A percentile compares a stretch with the other conserved stretches of the same genome.
Conservation (phyloP, 768 basidiomycete genomes). For the Xerocomellus intermedius region DNA sequence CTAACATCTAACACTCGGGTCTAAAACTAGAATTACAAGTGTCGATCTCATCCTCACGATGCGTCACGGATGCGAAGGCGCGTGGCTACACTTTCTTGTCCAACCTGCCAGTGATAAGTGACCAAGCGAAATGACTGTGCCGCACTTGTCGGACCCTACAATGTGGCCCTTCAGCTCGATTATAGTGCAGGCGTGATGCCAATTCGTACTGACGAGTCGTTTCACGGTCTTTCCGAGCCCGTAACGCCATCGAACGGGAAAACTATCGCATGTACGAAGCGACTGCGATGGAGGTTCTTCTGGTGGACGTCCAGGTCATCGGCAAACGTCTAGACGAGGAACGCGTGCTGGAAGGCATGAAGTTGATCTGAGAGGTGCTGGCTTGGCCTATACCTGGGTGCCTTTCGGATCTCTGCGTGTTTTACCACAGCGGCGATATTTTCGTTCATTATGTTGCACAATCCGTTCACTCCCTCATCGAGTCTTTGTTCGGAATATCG, state of each 20-base stretch:
- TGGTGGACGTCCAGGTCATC: slow-evolving; percentile 43
- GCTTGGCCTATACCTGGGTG: slow-evolving; percentile 25
- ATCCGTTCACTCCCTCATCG: background rate
- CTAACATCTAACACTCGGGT: too few relatives aligned
- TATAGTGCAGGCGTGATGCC: slow-evolving; percentile 48
- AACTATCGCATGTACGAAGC: slow-evolving; percentile 43
- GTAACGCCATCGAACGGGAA: slow-evolving; percentile 39
- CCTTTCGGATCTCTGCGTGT: background rate
- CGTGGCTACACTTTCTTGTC: slow-evolving; percentile 66
- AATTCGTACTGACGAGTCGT: slow-evolving; percentile 37
- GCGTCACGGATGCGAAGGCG: slow-evolving; percentile 54
- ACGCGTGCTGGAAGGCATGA: slow-evolving; percentile 46
- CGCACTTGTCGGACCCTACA: background rate
- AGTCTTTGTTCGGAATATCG: too few relatives aligned
- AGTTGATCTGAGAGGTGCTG: slow-evolving; percentile 33
- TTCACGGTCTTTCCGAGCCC: slow-evolving; percentile 20
- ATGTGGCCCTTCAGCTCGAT: slow-evolving; percentile 37
- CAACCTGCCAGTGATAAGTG: slow-evolving; percentile 40
- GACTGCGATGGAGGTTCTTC: slow-evolving; percentile 43
- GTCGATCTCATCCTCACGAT: slow-evolving; percentile 18
- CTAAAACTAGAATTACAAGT: too few relatives aligned
- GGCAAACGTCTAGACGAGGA: slow-evolving; percentile 47
- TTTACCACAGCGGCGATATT: background rate
- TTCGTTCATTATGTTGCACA: too few relatives aligned
- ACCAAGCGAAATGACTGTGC: background rate